Conservation (phyloP, 345 rosid species). For the Salix suchowensis region DNA sequence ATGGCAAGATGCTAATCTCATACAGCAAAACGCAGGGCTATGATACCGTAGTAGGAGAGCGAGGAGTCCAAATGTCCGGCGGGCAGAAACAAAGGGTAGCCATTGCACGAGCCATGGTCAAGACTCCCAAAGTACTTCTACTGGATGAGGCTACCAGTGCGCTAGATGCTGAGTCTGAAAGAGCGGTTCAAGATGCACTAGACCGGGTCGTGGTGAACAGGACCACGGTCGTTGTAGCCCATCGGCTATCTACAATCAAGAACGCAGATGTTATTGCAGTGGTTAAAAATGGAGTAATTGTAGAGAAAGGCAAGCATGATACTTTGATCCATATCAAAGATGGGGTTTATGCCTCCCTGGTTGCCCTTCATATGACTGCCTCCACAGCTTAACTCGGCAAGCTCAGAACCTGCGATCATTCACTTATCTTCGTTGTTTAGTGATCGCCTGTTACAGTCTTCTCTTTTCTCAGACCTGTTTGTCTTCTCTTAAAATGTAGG, state of each 20-base stretch:
- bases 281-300: slow-evolving; percentile 52
- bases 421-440: background rate
- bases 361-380: slow-evolving; percentile 47
- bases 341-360: slow-evolving; percentile 60
- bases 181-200: slow-evolving; percentile 65
- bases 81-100: slow-evolving; percentile 83
- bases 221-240: slow-evolving; percentile 62
- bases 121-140: slow-evolving; percentile 56
- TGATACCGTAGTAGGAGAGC: slow-evolving; percentile 62
- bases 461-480: background rate
- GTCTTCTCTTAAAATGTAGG: background rate
- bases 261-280: slow-evolving; percentile 61
- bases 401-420: background rate
- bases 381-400: slow-evolving; percentile 7
- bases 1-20: background rate
- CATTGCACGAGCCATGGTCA: slow-evolving; percentile 69
- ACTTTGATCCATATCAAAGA: slow-evolving; percentile 39
- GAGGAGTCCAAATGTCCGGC: slow-evolving; percentile 68
- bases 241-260: slow-evolving; percentile 57
- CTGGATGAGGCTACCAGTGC: slow-evolving; percentile 78
- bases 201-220: slow-evolving; percentile 54
- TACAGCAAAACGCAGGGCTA: slow-evolving; percentile 44
- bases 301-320: slow-evolving; percentile 65
- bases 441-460: background rate
- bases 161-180: slow-evolving; percentile 65